Conservation (phyloP, 1,139 yeast species). For the Blastobotrys capitulatus region DNA sequence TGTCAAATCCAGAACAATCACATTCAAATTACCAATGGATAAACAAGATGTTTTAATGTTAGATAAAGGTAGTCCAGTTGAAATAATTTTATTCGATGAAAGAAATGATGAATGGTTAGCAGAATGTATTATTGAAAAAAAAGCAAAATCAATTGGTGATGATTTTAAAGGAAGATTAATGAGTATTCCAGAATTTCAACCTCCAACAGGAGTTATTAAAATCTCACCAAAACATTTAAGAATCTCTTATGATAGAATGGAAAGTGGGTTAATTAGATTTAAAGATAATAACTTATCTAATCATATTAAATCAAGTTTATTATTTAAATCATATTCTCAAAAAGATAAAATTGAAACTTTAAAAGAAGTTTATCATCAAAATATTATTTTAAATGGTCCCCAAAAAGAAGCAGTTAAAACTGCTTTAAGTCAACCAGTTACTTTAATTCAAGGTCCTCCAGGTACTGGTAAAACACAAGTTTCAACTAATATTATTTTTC, state of each 20-base stretch:
- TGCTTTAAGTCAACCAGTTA: conserved; percentile 68
- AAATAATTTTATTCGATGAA: neutral
- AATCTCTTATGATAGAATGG: conserved; percentile 1
- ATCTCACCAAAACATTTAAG: neutral
- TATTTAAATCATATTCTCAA: too few species aligned
- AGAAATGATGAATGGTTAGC: neutral
- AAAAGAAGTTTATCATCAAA: neutral
- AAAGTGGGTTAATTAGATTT: neutral
- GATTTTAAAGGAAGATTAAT: neutral
- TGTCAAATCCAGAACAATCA: neutral
- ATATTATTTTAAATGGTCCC: conserved; percentile 50
- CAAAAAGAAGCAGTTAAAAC: conserved; percentile 72
- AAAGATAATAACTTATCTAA: neutral
- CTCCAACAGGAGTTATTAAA: neutral
- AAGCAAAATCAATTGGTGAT: neutral
- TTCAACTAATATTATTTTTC: conserved; percentile 83
- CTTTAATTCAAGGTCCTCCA: conserved; percentile 94
- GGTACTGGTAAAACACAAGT: conserved; percentile 96
- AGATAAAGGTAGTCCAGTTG: neutral
- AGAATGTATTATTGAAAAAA: neutral
- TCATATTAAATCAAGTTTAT: too few species aligned
- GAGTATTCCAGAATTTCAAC: neutral
- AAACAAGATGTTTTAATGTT: neutral
- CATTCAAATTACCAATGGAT: neutral
- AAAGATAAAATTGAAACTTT: neutral